Conservation (phyloP, 164 flowering plant genomes). For the Magnolia officinalis region DNA sequence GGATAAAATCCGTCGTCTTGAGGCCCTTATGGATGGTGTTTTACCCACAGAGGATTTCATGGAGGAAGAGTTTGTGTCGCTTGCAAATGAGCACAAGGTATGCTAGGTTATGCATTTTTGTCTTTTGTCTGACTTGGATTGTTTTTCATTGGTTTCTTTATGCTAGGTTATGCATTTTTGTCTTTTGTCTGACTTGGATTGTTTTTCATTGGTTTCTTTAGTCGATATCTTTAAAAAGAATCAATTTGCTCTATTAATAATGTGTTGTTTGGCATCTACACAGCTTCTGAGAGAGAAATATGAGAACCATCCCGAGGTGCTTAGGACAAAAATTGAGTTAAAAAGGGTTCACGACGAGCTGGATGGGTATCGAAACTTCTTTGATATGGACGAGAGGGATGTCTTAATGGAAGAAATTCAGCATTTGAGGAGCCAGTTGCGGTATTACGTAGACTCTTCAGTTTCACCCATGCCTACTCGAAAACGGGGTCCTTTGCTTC, state of each 20-base stretch:
- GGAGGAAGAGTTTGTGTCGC: conserved; percentile 73
- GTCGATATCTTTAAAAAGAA: background rate
- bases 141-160: background rate
- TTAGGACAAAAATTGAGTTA: conserved; percentile 62
- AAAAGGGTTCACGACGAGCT: conserved; percentile 77
- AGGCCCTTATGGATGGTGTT: conserved; percentile 94
- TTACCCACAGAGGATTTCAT: conserved; percentile 79
- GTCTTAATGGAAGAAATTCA: conserved; percentile 90
- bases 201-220: background rate
- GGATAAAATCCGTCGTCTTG: conserved; percentile 90
- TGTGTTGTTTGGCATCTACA: conserved; percentile 6
- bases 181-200: background rate
- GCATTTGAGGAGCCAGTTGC: conserved; percentile 74
- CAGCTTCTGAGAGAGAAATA: conserved; percentile 85
- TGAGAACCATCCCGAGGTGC: conserved; percentile 84
- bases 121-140: background rate
- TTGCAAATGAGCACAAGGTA: conserved; percentile 78
- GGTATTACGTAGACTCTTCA: conserved; percentile 56
- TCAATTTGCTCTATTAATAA: conserved; percentile 6
- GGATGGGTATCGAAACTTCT: conserved; percentile 62
- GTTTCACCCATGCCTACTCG: conserved; percentile 26
- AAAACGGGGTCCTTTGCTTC: conserved; percentile 43
- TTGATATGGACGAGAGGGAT: conserved; percentile 87
- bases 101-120: background rate
- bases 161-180: background rate